Evolutionary conservation across 2,329 filamentous ascomycete genomes (phyloP).

Genomic region (Ascochyta viciae-villosae): DNA sequence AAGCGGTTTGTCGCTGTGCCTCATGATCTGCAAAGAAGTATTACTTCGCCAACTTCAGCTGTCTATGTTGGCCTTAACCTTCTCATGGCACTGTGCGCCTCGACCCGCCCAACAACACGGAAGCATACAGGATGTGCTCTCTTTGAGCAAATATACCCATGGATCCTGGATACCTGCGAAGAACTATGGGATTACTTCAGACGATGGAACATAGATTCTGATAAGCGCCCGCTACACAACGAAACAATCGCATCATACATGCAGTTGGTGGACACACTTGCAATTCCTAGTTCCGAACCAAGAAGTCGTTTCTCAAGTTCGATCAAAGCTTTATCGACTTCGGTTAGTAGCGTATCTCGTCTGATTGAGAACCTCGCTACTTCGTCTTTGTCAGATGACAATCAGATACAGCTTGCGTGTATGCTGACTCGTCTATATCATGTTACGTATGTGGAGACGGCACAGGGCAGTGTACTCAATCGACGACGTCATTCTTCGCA

Average conservation of each 20-base stretch:
- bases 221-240: conserved; percentile 23
- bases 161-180: conserved; percentile 35
- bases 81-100: conserved; percentile 25
- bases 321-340: conserved; percentile 28
- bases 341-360: conserved; percentile 27
- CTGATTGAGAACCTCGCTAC: conserved; percentile 27
- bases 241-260: conserved; percentile 33
- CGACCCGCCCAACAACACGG: background rate
- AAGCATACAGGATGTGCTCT: conserved; percentile 1
- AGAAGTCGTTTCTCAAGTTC: conserved; percentile 20
- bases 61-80: conserved; percentile 38
- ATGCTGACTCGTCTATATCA: conserved; percentile 30
- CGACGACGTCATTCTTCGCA: background rate
- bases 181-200: conserved; percentile 36
- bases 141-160: conserved; percentile 30
- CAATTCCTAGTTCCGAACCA: conserved; percentile 8
- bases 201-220: conserved; percentile 25
- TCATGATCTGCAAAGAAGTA: conserved; percentile 46
- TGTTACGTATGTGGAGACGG: background rate
- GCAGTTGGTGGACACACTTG: conserved; percentile 29
- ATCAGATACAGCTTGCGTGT: conserved; percentile 36
- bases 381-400: conserved; percentile 23
- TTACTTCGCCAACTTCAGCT: conserved; percentile 34
- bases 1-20: conserved; percentile 52
- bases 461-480: background rate